Evolutionary conservation across 2,329 filamentous ascomycete genomes (phyloP).

Genomic region (Periconia sp.): DNA sequence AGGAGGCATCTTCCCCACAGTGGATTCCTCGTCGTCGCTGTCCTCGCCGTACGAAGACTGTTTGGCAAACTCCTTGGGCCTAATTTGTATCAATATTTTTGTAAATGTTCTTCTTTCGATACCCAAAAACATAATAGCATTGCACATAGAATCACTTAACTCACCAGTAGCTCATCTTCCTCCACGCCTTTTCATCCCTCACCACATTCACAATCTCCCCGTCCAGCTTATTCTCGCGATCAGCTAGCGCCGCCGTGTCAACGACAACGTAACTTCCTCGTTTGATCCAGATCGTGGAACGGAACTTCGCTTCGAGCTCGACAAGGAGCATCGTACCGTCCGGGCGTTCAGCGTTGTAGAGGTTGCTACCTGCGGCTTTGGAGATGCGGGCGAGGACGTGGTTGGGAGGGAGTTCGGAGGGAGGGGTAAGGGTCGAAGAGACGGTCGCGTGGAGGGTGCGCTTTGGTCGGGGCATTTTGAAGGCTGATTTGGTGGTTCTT

Average conservation of each 20-base stretch:
- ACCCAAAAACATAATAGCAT: neutral
- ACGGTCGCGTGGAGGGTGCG: slow-evolving; percentile 76
- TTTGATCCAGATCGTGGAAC: slow-evolving; percentile 92
- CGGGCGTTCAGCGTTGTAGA: slow-evolving; percentile 78
- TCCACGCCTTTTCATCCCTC: slow-evolving; percentile 86
- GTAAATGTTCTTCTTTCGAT: slow-evolving; percentile 20
- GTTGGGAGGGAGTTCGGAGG: slow-evolving; percentile 53
- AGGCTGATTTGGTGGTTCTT: neutral
- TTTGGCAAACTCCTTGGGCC: slow-evolving; percentile 80
- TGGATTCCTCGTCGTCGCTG: slow-evolving; percentile 75
- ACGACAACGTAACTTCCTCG: slow-evolving; percentile 85
- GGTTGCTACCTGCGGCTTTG: slow-evolving; percentile 83
- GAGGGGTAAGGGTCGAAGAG: slow-evolving; percentile 65
- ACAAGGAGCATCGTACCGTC: slow-evolving; percentile 65
- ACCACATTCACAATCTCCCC: slow-evolving; percentile 95
- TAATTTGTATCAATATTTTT: slow-evolving; percentile 43
- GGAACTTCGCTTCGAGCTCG: slow-evolving; percentile 82
- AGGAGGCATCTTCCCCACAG: slow-evolving; percentile 81
- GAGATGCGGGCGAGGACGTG: slow-evolving; percentile 74
- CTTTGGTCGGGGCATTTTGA: slow-evolving; percentile 70
- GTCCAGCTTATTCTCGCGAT: slow-evolving; percentile 72
- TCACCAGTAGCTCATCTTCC: slow-evolving; percentile 82
- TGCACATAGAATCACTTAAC: slow-evolving; percentile 11
- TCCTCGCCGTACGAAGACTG: slow-evolving; percentile 60
- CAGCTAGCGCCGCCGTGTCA: slow-evolving; percentile 67